These are phyloP conservation scores for Phytophthora pistaciae DNA, from an alignment of 352 stramenopile genomes.

Conservation along the genomic window DNA sequence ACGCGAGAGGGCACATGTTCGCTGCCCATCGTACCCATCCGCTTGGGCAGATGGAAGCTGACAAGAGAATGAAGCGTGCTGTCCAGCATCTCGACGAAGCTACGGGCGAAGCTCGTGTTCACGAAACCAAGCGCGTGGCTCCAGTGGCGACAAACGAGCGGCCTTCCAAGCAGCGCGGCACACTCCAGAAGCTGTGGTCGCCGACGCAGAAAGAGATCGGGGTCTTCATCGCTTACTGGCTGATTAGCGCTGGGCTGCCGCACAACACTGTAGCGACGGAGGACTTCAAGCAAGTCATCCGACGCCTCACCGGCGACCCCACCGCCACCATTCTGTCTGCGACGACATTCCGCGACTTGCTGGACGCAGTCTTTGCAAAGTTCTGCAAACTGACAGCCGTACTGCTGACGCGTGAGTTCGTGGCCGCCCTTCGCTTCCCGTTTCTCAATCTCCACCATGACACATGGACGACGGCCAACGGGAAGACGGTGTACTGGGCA, in stretches of 20 bases:
- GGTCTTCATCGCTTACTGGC: slow-evolving; percentile 5
- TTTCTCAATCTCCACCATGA: slow-evolving; percentile 17
- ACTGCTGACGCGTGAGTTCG: slow-evolving; percentile 2
- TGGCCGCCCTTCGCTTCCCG: not conserved
- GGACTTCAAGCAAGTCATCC: not conserved
- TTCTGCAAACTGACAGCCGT: slow-evolving; percentile 1
- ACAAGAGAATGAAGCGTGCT: no score
- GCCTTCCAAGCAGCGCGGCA: no score
- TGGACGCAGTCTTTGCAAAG: not conserved
- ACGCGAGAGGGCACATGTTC: no score
- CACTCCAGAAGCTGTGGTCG: slow-evolving; percentile 4
- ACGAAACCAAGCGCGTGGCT: no score
- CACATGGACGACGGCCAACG: not conserved
- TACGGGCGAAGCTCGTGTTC: no score
- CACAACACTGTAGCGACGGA: slow-evolving; percentile 4
- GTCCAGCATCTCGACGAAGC: no score
- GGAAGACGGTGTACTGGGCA: slow-evolving; percentile 4
- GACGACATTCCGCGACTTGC: slow-evolving; percentile 1
- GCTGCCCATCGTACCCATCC: no score
- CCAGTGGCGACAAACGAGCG: no score
- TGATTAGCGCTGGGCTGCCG: slow-evolving; percentile 8
- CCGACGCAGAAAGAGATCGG: not conserved
- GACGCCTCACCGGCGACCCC: not conserved
- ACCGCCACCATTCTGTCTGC: not conserved
- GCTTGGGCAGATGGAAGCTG: no score